Percentiles rank a stretch among this genome's conserved stretches.
Conservation (phyloP, 192 early-diverging fungal species). For the Coemansia sp. region DNA sequence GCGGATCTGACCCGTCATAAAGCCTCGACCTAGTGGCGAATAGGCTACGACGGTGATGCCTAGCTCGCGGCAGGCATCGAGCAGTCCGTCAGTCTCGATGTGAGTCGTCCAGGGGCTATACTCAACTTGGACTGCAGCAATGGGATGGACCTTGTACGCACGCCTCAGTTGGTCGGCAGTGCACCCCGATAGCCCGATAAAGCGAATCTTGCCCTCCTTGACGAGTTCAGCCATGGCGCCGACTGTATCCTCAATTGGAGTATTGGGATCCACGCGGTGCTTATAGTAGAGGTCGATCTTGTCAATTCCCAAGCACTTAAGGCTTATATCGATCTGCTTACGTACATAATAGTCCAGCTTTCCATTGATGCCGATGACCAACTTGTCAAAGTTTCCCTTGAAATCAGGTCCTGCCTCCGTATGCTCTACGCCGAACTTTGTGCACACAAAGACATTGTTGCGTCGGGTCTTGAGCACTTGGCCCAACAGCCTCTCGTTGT, state of each 20-base stretch:
- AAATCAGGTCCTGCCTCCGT: constrained; percentile 29
- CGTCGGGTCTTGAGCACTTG: constrained; percentile 57
- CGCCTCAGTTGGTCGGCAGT: constrained; percentile 64
- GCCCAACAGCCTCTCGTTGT: constrained; percentile 63
- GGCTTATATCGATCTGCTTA: constrained; percentile 39
- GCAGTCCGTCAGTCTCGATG: constrained; percentile 69
- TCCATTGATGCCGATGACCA: constrained; percentile 40
- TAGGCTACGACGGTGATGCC: constrained; percentile 75
- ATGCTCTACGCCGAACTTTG: constrained; percentile 62
- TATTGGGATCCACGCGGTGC: constrained; percentile 63
- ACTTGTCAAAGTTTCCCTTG: constrained; percentile 29
- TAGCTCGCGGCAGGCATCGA: constrained; percentile 73
- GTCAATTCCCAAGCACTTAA: constrained; percentile 61
- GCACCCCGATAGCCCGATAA: constrained; percentile 65
- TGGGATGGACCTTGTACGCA: constrained; percentile 70
- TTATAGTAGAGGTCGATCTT: constrained; percentile 68
- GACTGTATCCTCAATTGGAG: constrained; percentile 67
- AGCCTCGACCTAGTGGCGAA: constrained; percentile 73
- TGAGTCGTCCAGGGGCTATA: constrained; percentile 62
- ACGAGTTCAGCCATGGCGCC: constrained; percentile 65
- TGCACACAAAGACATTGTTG: constrained; percentile 61
- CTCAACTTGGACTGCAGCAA: constrained; percentile 58
- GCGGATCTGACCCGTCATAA: constrained; percentile 65
- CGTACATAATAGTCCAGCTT: constrained; percentile 59
- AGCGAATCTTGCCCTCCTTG: constrained; percentile 67